Percentiles rank a stretch among this genome's conserved stretches.
Evolutionary conservation across 257 asterid species (phyloP).

Genomic region (Salvia rosmarinus): DNA sequence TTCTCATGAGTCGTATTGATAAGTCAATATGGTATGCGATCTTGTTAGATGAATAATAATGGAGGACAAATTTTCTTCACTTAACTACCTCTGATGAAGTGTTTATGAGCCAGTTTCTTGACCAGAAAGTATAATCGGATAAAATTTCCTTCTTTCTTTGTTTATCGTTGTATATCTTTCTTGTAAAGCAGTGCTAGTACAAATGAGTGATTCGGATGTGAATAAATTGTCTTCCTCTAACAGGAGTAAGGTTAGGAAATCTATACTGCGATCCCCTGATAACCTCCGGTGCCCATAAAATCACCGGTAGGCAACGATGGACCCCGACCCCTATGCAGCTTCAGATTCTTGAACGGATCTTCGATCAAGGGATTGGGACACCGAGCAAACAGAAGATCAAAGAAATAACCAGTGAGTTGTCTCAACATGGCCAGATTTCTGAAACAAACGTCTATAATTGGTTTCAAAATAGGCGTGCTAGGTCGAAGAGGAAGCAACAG

Average conservation of each 20-base stretch:
- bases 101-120: neutral
- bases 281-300: conserved; percentile 79
- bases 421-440: conserved; percentile 95
- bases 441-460: conserved; percentile 97
- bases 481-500: conserved; percentile 94
- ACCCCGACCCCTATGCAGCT: conserved; percentile 95
- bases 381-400: conserved; percentile 97
- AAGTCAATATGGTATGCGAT: no score
- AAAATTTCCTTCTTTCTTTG: neutral
- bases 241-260: conserved; percentile 90
- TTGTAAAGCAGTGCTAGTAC: neutral
- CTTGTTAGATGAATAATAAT: neutral
- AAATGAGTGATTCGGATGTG: conserved; percentile 9
- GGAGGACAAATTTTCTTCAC: neutral
- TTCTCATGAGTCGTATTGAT: no score
- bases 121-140: neutral
- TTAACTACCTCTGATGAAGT: neutral
- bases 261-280: conserved; percentile 74
- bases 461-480: conserved; percentile 98
- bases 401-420: conserved; percentile 83
- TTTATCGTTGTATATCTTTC: neutral
- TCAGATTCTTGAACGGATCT: conserved; percentile 91
- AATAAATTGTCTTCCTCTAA: conserved; percentile 26
- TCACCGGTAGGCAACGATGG: conserved; percentile 92
- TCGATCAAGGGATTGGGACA: conserved; percentile 92